Percentiles rank a stretch among this genome's conserved stretches.
phyloP scores from a whole-genome alignment of 106 monocot species.

The Dioscorea zingiberensis region DNA sequence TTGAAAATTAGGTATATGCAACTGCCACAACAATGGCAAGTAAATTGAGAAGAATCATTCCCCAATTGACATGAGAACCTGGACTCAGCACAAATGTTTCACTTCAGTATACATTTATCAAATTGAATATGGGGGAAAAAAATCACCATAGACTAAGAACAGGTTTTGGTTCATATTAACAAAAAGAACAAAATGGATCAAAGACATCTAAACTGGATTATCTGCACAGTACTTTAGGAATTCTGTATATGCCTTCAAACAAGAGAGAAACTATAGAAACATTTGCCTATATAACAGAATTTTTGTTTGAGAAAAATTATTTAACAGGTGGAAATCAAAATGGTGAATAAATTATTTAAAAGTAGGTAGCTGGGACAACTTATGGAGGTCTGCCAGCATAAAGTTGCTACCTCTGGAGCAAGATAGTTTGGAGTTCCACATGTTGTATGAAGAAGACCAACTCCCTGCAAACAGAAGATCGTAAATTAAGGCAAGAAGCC shows the following conservation, averaged over 20 bases:
- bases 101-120: too few relatives aligned
- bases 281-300: neutral
- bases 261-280: neutral
- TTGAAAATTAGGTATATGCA: too few relatives aligned
- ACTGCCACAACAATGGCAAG: too few relatives aligned
- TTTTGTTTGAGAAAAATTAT: neutral
- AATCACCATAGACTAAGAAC: too few relatives aligned
- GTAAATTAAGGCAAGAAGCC: neutral
- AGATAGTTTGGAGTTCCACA: slow-evolving; percentile 98
- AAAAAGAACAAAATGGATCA: too few relatives aligned
- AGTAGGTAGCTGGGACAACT: neutral
- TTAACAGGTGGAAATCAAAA: neutral
- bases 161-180: too few relatives aligned
- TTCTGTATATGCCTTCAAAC: too few relatives aligned
- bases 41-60: neutral
- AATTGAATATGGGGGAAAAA: too few relatives aligned
- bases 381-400: neutral
- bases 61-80: neutral
- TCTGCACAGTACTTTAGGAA: too few relatives aligned
- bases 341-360: neutral
- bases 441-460: slow-evolving; percentile 80
- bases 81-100: neutral
- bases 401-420: slow-evolving; percentile 81
- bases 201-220: too few relatives aligned
- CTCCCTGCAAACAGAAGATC: slow-evolving; percentile 49